Conservation (phyloP, 306 rosid species). For the Datisca glomerata region DNA sequence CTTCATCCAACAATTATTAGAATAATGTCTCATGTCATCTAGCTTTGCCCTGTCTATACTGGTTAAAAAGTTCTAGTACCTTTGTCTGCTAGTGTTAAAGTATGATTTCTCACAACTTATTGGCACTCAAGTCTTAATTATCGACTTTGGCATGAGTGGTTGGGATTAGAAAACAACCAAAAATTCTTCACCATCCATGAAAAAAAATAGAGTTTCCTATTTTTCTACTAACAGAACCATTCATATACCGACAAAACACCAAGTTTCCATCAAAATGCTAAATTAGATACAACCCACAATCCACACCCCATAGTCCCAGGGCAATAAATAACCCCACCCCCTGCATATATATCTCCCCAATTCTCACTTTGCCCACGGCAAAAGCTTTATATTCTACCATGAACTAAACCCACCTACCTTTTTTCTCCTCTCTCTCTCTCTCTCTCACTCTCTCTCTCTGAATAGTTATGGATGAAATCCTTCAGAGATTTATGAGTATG, state of each 20-base stretch:
- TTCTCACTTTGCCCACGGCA: constrained; percentile 1
- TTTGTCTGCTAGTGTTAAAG: too few relatives aligned
- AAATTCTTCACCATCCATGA: constrained; percentile 9
- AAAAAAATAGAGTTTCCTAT: constrained; percentile 14
- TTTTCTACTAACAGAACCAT: constrained; percentile 38
- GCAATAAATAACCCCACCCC: background rate
- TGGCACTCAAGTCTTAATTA: too few relatives aligned
- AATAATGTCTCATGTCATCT: too few relatives aligned
- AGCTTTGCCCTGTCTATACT: too few relatives aligned
- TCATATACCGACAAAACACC: constrained; percentile 30
- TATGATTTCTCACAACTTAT: too few relatives aligned
- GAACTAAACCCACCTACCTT: constrained; percentile 4
- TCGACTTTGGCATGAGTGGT: too few relatives aligned
- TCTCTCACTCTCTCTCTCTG: background rate
- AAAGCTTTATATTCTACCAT: constrained; percentile 5
- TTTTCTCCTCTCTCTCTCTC: background rate
- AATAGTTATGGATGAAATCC: constrained; percentile 1
- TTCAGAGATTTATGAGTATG: constrained; percentile 11
- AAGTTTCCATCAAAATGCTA: too few relatives aligned
- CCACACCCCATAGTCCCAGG: background rate
- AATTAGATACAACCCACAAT: constrained; percentile 8
- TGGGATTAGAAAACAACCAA: background rate
- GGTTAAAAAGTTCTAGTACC: too few relatives aligned
- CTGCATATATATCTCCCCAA: background rate
- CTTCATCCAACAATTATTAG: too few relatives aligned